Evolutionary conservation across 2,329 filamentous ascomycete species (phyloP), one percentile per base, ranked within the genome.

Genomic region (Magnaporthiopsis poae): DNA sequence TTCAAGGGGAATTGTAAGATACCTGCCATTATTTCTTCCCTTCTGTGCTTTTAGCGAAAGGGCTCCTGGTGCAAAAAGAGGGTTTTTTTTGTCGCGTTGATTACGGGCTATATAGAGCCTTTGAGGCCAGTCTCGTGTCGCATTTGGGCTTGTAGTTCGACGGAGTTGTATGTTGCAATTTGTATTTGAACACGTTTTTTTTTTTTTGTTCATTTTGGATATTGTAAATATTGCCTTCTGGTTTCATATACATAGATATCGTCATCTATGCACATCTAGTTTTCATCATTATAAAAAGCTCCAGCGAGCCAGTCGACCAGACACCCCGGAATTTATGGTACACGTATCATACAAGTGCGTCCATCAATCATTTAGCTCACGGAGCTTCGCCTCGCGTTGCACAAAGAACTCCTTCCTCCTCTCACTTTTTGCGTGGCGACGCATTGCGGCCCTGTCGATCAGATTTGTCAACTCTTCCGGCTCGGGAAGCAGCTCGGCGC

Each of bases 401-500:
- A 11, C 9, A 2, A 25, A 56, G 5, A n/a, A n/a, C n/a, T 56
- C n/a, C 46, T n/a, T 62, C 15, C 27, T 64, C 27, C 31, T 27
- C 8, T n/a, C 27, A 2, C 39, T 56, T 66, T 63, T 68, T 65
- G 15, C 66, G 66, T 5, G 39, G 62, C 60, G 67, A 25, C 9
- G 67, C n/a, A 68, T 62, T 68, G 67, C 29, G 64, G 72, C 60
- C 2, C 66, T 68, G n/a, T 71, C 68, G 21, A 78, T 70, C 3
- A 72, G 65, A 8, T 66, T 68, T 60, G 69, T 63, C 31, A 80
- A 67, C 61, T 72, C 66, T 1, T 72, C 66, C 9, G 75, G 27
- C 0, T 72, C 65, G 7, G 75, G 75, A 5, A 79, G 72, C 12
- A 79, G 66, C 8, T 72, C 46, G 12, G 65, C 66, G 21, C 73